Evolutionary conservation across 495 filamentous ascomycete species (phyloP).

Genomic region (Aspergillus saccharolyticus): DNA sequence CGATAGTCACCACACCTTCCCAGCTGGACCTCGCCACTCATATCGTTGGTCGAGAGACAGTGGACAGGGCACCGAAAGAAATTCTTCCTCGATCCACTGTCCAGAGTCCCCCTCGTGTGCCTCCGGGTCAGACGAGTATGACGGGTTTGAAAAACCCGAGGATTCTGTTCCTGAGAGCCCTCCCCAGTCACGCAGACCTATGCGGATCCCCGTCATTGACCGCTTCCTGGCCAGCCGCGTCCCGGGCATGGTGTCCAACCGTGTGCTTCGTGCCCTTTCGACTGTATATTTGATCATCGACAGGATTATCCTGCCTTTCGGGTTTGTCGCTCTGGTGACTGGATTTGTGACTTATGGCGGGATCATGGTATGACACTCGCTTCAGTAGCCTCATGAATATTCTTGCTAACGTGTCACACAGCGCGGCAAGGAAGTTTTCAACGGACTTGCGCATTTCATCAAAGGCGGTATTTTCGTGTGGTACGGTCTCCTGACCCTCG

Average conservation of each 20-base stretch:
- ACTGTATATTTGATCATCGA: slow-evolving; percentile 58
- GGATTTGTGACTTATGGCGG: slow-evolving; percentile 68
- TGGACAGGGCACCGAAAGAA: slow-evolving; percentile 78
- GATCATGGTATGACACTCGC: slow-evolving; percentile 53
- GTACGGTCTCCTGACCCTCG: slow-evolving; percentile 84
- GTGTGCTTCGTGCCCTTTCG: slow-evolving; percentile 53
- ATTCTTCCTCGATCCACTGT: slow-evolving; percentile 63
- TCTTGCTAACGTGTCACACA: slow-evolving; percentile 20
- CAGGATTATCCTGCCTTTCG: slow-evolving; percentile 57
- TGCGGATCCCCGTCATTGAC: slow-evolving; percentile 43
- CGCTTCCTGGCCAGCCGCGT: slow-evolving; percentile 44
- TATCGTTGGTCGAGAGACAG: slow-evolving; percentile 80
- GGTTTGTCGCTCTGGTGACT: slow-evolving; percentile 57
- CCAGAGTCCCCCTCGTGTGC: slow-evolving; percentile 52
- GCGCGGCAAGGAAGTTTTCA: slow-evolving; percentile 64
- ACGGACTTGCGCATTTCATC: slow-evolving; percentile 86
- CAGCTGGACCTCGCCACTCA: slow-evolving; percentile 34
- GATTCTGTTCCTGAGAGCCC: slow-evolving; percentile 36
- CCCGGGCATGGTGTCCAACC: slow-evolving; percentile 54
- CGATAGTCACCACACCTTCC: slow-evolving; percentile 52
- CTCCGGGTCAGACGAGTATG: slow-evolving; percentile 47
- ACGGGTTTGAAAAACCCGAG: slow-evolving; percentile 49
- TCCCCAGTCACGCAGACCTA: slow-evolving; percentile 36
- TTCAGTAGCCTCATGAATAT: background rate
- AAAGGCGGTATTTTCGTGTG: slow-evolving; percentile 98